These are phyloP conservation scores for Anisodus acutangulus DNA, from an alignment of 257 asterid genomes.

Conservation along the genomic window DNA sequence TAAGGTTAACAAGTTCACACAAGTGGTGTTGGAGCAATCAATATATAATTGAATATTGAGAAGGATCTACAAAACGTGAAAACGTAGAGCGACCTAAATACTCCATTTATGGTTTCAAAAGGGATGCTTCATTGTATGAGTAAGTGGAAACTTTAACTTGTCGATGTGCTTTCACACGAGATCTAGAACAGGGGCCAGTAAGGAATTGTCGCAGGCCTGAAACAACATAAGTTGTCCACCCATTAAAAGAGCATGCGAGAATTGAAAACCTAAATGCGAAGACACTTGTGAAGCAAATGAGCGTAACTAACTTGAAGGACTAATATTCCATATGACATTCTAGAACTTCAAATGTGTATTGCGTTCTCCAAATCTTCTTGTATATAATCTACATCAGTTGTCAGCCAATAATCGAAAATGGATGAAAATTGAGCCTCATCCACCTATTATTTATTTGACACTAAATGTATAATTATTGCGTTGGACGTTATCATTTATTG, in stretches of 20 bases:
- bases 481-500: too few relatives aligned
- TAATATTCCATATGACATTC: not conserved
- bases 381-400: not conserved
- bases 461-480: not conserved
- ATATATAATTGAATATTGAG: not conserved
- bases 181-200: not conserved
- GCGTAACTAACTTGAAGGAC: not conserved
- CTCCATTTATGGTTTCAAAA: not conserved
- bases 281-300: not conserved
- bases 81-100: not conserved
- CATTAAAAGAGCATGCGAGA: not conserved
- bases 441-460: not conserved
- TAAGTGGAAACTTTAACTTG: not conserved
- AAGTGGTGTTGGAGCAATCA: conserved; percentile 1
- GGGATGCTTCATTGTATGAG: not conserved
- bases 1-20: not conserved
- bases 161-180: not conserved
- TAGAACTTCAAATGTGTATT: not conserved
- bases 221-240: not conserved
- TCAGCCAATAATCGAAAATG: not conserved
- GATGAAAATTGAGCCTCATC: not conserved
- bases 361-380: not conserved
- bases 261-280: not conserved
- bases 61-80: not conserved
- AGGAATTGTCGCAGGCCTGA: not conserved